Evolutionary conservation across 305 asterid species (phyloP).

Genomic region (Vinca major): DNA sequence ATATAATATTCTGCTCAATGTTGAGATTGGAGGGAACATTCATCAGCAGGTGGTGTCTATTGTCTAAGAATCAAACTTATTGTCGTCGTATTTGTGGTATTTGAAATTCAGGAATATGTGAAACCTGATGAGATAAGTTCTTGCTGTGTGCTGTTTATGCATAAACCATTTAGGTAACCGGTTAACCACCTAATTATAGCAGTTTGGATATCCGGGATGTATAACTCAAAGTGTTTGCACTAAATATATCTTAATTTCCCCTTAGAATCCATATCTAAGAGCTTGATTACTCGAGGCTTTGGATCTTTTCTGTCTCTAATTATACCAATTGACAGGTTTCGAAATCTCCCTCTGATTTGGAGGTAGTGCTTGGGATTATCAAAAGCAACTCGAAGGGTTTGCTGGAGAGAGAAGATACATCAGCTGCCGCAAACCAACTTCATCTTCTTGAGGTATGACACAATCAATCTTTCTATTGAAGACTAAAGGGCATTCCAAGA

Average conservation of each 20-base stretch:
- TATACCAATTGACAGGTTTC: constrained; percentile 48
- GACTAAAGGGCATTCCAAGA: neutral
- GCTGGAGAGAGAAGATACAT: constrained; percentile 59
- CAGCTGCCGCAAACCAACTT: constrained; percentile 68
- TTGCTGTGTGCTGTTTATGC: neutral
- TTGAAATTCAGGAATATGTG: neutral
- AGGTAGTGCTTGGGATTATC: constrained; percentile 71
- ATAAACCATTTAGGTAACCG: neutral
- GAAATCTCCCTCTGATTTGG: constrained; percentile 89
- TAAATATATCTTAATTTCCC: neutral
- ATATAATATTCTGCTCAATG: neutral
- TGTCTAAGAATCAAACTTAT: neutral
- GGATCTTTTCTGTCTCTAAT: constrained; percentile 12
- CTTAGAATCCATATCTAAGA: neutral
- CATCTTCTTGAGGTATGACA: constrained; percentile 76
- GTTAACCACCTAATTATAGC: neutral
- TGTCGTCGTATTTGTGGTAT: neutral
- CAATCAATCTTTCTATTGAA: constrained; percentile 3
- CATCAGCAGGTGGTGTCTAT: neutral
- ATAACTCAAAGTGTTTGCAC: neutral
- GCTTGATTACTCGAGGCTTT: neutral
- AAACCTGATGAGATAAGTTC: neutral
- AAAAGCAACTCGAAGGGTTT: constrained; percentile 67
- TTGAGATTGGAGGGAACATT: neutral
- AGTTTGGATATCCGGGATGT: neutral